Evolutionary conservation across 2,329 filamentous ascomycete species (phyloP).

Genomic region (Diaporthe caulivora): DNA sequence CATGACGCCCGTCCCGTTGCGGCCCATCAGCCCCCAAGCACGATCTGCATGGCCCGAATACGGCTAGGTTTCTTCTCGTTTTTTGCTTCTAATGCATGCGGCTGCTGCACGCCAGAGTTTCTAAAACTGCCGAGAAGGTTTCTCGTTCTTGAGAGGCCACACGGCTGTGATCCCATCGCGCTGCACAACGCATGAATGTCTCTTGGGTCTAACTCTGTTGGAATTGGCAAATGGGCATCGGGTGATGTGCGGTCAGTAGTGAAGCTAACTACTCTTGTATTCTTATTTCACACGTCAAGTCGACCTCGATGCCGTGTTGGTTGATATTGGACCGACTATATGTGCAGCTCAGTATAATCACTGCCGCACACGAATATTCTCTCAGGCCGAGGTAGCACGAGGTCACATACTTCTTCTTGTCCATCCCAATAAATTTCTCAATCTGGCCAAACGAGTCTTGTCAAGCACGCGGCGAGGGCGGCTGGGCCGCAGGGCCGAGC

Average conservation of each 20-base stretch:
- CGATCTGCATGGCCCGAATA: constrained; percentile 19
- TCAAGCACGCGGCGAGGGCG: background rate
- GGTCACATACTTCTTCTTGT: background rate
- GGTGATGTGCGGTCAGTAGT: background rate
- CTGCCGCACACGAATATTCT: background rate
- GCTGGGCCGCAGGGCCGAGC: constrained; percentile 10
- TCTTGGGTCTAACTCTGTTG: constrained; percentile 6
- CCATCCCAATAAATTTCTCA: background rate
- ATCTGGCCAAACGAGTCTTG: background rate
- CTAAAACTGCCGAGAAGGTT: constrained; percentile 25
- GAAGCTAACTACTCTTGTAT: too few species aligned
- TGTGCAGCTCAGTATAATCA: background rate
- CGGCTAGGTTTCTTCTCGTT: background rate
- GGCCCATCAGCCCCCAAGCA: background rate
- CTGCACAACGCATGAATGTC: background rate
- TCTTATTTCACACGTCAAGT: background rate
- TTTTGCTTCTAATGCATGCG: too few species aligned
- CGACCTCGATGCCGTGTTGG: background rate
- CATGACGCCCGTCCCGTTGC: constrained; percentile 21
- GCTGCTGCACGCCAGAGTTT: constrained; percentile 2
- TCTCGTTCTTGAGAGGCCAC: constrained; percentile 6
- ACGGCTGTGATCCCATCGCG: constrained; percentile 16
- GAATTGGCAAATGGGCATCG: background rate
- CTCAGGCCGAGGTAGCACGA: constrained; percentile 4
- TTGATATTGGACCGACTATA: background rate